Percentiles rank a stretch among this genome's conserved stretches.
phyloP scores from a whole-genome alignment of 2,329 filamentous ascomycete species.

The Scleromitrula shiraiana region DNA sequence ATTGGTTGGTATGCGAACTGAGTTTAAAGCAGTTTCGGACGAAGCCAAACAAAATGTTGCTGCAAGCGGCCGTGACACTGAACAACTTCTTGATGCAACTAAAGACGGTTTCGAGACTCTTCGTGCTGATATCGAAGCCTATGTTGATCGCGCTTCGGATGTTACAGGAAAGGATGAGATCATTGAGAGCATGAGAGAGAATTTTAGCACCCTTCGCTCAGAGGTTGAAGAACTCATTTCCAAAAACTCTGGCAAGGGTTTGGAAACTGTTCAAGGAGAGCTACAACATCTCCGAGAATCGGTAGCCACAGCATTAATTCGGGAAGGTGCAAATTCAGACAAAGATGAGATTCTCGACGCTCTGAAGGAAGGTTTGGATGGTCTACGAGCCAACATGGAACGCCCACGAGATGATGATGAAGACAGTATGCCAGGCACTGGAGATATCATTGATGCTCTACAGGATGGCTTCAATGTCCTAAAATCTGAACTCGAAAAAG shows the following conservation, averaged over 20 bases:
- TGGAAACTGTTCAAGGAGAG: conserved; percentile 48
- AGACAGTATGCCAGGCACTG: conserved; percentile 49
- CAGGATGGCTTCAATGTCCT: conserved; percentile 80
- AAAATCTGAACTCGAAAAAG: conserved; percentile 65
- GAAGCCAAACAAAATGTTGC: conserved; percentile 71
- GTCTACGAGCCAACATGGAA: conserved; percentile 62
- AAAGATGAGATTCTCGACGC: conserved; percentile 57
- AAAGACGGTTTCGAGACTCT: conserved; percentile 81
- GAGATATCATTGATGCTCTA: conserved; percentile 81
- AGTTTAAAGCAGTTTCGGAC: conserved; percentile 52
- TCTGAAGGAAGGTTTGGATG: conserved; percentile 62
- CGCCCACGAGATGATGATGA: conserved; percentile 31
- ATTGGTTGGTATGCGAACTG: conserved; percentile 48
- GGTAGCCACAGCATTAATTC: conserved; percentile 43
- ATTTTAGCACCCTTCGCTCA: conserved; percentile 57
- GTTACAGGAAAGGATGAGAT: conserved; percentile 69
- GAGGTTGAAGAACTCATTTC: conserved; percentile 57
- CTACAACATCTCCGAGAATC: conserved; percentile 53
- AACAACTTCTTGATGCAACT: conserved; percentile 80
- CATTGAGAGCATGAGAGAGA: conserved; percentile 57
- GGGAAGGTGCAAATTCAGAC: conserved; percentile 37
- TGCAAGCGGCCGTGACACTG: conserved; percentile 71
- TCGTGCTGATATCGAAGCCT: conserved; percentile 69
- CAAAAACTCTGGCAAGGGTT: conserved; percentile 42
- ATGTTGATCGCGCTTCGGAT: conserved; percentile 66